Evolutionary conservation across 345 rosid species (phyloP), one percentile per base, ranked within the genome.

Genomic region (Pugionium cornutum): DNA sequence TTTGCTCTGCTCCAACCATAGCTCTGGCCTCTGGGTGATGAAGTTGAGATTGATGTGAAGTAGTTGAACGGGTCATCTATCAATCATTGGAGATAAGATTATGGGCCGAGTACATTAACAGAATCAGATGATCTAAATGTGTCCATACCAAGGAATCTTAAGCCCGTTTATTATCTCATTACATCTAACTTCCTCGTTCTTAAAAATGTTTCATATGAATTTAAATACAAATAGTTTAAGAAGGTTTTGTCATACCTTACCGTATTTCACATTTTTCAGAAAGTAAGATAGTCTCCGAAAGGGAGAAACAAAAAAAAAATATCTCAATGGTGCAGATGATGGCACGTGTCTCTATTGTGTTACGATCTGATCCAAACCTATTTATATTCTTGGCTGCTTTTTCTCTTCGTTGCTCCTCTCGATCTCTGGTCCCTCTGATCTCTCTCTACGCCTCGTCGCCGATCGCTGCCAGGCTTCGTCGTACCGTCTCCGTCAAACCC

Each of bases 281-380:
- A 18, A 18, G 18, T 18, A 18, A 18, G 18, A 18, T 18, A 18
- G 18, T 18, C 18, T 18, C 18, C 18, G 18, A 18, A 18, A 18
- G 18, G 18, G 18, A 18, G 18, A 39, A 9, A 41, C 27, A 3
- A 59, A 11, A 48, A 47, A 32, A 61, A 37, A 30, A 37, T 9
- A 50, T 45, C 2, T 11, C 42, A 29, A 53, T 9, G 55, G 68
- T 30, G 69, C 76, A 78, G 84, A 84, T 77, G 27, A 58, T 5
- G 82, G 79, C 95, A 89, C 98, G 92, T 89, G 88, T 80, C 70
- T 53, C 18, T 49, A 62, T 43, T 47, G 61, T 1, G 55, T 62
- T 74, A 67, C 52, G 75, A 83, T 83, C 96, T 92, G 96, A 92
- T 89, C 92, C 92, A 89, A 89, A 92, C 95, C 95, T 92, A 92